Conservation (phyloP, 768 basidiomycete genomes). For the Boletus rubropictus region DNA sequence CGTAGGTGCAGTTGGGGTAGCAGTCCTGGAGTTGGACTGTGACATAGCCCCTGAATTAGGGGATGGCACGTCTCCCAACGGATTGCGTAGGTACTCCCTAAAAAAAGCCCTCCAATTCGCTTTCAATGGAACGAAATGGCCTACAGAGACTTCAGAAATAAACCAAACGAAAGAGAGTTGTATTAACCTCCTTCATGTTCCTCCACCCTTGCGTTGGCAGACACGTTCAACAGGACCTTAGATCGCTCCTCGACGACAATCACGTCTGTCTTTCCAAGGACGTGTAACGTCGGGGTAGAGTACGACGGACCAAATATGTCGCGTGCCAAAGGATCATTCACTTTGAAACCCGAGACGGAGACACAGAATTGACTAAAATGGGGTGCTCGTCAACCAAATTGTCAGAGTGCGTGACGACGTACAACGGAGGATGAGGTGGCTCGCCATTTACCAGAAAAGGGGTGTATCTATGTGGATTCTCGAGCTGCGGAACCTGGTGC, state of each 20-base stretch:
- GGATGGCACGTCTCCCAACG: conserved; percentile 41
- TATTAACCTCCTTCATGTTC: conserved; percentile 72
- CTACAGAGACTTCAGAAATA: conserved; percentile 32
- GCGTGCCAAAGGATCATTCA: conserved; percentile 41
- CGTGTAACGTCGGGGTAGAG: conserved; percentile 69
- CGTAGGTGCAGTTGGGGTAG: conserved; percentile 35
- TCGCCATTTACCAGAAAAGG: conserved; percentile 59
- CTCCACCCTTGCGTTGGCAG: conserved; percentile 57
- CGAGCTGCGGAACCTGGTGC: conserved; percentile 37
- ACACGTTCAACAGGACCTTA: conserved; percentile 47
- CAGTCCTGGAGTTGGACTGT: conserved; percentile 41
- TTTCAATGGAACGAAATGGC: conserved; percentile 80
- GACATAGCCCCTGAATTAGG: conserved; percentile 34
- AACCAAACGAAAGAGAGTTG: neutral
- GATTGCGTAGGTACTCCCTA: conserved; percentile 55
- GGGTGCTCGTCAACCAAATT: neutral
- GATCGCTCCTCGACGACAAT: conserved; percentile 70
- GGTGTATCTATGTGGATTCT: conserved; percentile 47
- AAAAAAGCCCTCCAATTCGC: conserved; percentile 73
- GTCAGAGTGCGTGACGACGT: conserved; percentile 17
- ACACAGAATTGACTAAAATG: conserved; percentile 61
- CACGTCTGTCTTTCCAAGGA: conserved; percentile 72
- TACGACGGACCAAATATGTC: conserved; percentile 48
- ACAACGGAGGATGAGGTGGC: conserved; percentile 74
- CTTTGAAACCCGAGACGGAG: conserved; percentile 67